Evolutionary conservation across 1,284 basidiomycete genomes (phyloP), one percentile per base, ranked within the genome.

Genomic region (Neonothopanus nambi): DNA sequence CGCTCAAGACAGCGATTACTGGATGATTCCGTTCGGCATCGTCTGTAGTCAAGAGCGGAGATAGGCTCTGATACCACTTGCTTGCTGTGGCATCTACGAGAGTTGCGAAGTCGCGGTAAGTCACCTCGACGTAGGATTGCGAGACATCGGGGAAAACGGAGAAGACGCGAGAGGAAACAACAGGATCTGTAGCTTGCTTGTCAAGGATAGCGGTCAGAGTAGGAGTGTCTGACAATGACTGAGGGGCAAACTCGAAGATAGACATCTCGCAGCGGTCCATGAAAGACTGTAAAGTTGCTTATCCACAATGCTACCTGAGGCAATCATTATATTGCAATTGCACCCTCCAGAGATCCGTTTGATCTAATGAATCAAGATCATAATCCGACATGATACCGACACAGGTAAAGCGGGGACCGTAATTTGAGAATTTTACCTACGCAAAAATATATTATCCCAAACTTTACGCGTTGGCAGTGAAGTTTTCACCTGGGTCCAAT

Each of bases 141-240:
- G 44, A n/a, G 15, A 39, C 13, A 33, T 47, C 9, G 15, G 57
- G 57, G 48, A 52, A 52, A 5, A 54, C 54, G 3, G 57, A 48
- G 41, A 58, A 55, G 33, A 55, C 42, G 24, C 42, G 51, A 8
- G 18, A n/a, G 18, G 54, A 54, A 23, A 52, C 30, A 15, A 23
- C 21, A 17, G 54, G 45, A 49, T 58, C 49, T 15, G 28, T 26
- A 12, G 57, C 54, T 30, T 58, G 57, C 17, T 55, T 55, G 15
- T 55, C 54, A 20, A 58, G 37, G 35, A 58, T 52, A n/a, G 53
- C 28, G 11, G 53, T 38, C 17, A 58, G 50, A 23, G 54, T 58
- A 20, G 47, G 54, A 38, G 48, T 48, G 26, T 35, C 18, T 5
- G 17, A 18, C 18, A 48, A 48, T 3, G 48, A 45, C 13, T 55